Evolutionary conservation across 495 filamentous ascomycete genomes (phyloP).

Genomic region (Aspergillus bridgeri): DNA sequence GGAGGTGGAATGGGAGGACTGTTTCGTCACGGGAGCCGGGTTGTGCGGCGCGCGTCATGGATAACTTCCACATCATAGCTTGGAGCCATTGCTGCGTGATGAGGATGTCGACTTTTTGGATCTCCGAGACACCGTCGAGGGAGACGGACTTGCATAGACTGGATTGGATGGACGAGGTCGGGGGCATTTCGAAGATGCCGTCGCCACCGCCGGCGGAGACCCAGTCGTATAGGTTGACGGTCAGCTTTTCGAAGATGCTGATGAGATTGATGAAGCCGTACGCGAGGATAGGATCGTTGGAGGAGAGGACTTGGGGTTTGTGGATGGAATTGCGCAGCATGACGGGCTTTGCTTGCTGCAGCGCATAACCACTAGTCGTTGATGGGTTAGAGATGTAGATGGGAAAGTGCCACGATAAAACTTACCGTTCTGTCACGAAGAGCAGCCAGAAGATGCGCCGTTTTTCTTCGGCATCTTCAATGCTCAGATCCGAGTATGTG

Average conservation of each 20-base stretch:
- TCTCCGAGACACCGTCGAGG: slow-evolving; percentile 47
- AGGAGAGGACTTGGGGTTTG: slow-evolving; percentile 43
- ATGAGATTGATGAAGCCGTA: slow-evolving; percentile 55
- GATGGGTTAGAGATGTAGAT: slow-evolving; percentile 1
- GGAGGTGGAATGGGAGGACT: slow-evolving; percentile 56
- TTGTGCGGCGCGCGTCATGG: slow-evolving; percentile 52
- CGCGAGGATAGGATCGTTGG: slow-evolving; percentile 44
- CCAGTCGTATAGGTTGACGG: slow-evolving; percentile 42
- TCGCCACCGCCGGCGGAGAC: slow-evolving; percentile 39
- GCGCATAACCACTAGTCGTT: slow-evolving; percentile 36
- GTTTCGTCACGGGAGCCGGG: slow-evolving; percentile 39
- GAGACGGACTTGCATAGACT: slow-evolving; percentile 37
- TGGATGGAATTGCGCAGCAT: slow-evolving; percentile 50
- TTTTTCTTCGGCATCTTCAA: slow-evolving; percentile 49
- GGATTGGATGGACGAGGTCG: slow-evolving; percentile 38
- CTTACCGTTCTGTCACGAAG: slow-evolving; percentile 58
- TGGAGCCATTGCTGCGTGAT: slow-evolving; percentile 63
- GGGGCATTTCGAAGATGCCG: slow-evolving; percentile 28
- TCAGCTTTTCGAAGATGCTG: slow-evolving; percentile 49
- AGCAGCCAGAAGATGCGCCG: slow-evolving; percentile 62
- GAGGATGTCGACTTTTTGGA: slow-evolving; percentile 59
- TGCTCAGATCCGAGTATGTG: slow-evolving; percentile 41
- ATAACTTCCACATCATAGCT: slow-evolving; percentile 58
- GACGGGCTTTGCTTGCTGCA: slow-evolving; percentile 54
- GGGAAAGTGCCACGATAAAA: not conserved